Conservation (phyloP, 192 early-diverging fungal species). For the Chytriomyces sp. region DNA sequence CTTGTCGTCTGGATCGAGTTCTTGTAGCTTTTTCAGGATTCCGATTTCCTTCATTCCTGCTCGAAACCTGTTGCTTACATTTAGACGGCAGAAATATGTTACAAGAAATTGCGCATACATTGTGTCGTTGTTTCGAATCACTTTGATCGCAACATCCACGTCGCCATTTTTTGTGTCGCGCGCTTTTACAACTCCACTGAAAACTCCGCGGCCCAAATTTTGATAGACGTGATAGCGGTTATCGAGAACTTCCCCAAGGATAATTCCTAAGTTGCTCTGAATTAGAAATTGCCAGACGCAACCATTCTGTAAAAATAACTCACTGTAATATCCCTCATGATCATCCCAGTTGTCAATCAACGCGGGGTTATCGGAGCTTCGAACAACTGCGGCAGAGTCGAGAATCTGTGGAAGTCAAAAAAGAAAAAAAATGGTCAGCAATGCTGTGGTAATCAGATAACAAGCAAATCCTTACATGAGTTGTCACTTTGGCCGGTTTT, state of each 20-base stretch:
- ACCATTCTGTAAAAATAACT: slow-evolving; percentile 37
- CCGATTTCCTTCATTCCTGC: slow-evolving; percentile 88
- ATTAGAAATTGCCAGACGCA: not conserved
- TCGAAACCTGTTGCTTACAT: slow-evolving; percentile 62
- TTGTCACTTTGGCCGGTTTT: slow-evolving; percentile 31
- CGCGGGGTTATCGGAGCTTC: slow-evolving; percentile 52
- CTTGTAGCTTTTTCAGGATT: slow-evolving; percentile 85
- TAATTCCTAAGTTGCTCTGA: slow-evolving; percentile 52
- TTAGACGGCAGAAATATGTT: slow-evolving; percentile 5
- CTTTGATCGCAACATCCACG: slow-evolving; percentile 90
- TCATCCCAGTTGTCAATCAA: slow-evolving; percentile 95
- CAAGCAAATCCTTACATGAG: slow-evolving; percentile 38
- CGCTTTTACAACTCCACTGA: slow-evolving; percentile 91
- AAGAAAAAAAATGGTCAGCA: slow-evolving; percentile 37
- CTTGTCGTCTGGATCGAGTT: slow-evolving; percentile 83
- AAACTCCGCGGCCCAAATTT: slow-evolving; percentile 92
- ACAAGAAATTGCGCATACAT: slow-evolving; percentile 63
- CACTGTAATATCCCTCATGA: slow-evolving; percentile 95
- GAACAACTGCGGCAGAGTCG: slow-evolving; percentile 48
- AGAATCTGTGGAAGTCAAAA: slow-evolving; percentile 36
- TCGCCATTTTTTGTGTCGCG: slow-evolving; percentile 72
- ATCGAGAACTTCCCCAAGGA: slow-evolving; percentile 85
- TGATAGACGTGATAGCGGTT: slow-evolving; percentile 85
- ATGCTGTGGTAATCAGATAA: not conserved
- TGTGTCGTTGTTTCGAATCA: slow-evolving; percentile 92